Percentiles rank a stretch among this genome's conserved stretches.
These are phyloP conservation scores for Aureobasidium sp. DNA, from an alignment of 2,329 filamentous ascomycete species.

Conservation along the genomic window DNA sequence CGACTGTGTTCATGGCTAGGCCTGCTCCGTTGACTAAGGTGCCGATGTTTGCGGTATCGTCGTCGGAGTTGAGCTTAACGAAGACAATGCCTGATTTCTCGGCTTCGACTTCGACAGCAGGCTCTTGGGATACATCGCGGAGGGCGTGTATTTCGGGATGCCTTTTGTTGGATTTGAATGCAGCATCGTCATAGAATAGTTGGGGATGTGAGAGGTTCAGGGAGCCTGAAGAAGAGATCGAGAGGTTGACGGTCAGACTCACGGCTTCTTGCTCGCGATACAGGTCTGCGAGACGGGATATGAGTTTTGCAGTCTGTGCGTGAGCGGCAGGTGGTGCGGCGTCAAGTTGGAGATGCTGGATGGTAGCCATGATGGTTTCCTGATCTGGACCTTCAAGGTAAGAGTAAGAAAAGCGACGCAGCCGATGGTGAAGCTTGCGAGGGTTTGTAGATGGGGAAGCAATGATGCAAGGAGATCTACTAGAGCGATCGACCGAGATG, in stretches of 20 bases:
- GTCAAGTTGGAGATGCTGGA: conserved; percentile 47
- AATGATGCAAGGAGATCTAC: conserved; percentile 55
- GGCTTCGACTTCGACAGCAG: conserved; percentile 51
- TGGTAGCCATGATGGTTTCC: conserved; percentile 32
- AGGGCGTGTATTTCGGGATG: conserved; percentile 53
- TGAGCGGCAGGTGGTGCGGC: conserved; percentile 36
- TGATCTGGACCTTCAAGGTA: conserved; percentile 41
- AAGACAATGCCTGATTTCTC: conserved; percentile 71
- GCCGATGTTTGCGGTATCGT: conserved; percentile 56
- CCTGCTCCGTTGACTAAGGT: conserved; percentile 85
- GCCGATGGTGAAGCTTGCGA: conserved; percentile 33
- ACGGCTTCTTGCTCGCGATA: conserved; percentile 60
- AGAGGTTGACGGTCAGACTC: conserved; percentile 45
- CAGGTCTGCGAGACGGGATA: conserved; percentile 48
- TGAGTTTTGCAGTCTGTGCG: conserved; percentile 39
- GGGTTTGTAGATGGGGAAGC: conserved; percentile 45
- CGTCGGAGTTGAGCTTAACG: conserved; percentile 45
- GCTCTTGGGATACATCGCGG: conserved; percentile 43
- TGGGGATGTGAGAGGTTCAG: conserved; percentile 46
- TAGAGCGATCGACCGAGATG: conserved; percentile 57
- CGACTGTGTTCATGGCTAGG: conserved; percentile 84
- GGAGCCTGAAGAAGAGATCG: conserved; percentile 29
- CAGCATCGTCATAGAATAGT: conserved; percentile 63
- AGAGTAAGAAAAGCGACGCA: conserved; percentile 53
- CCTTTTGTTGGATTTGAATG: conserved; percentile 54